A percentile compares a stretch with the other conserved stretches of the same genome.
phyloP scores from a whole-genome alignment of 345 rosid genomes.

The Raphanus sativus region DNA sequence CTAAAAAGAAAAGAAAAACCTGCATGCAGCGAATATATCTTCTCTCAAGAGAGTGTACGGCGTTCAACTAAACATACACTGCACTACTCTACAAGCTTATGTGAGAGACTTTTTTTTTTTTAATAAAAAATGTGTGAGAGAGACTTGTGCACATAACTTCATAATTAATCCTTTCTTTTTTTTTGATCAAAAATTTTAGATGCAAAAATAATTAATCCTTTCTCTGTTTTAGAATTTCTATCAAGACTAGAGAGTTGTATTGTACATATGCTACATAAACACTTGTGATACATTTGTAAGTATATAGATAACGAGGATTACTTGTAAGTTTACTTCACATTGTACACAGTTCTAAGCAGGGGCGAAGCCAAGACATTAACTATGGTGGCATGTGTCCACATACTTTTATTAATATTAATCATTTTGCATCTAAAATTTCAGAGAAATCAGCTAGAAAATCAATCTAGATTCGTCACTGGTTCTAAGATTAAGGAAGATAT shows the following conservation, averaged over 20 bases:
- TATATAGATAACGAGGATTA: neutral
- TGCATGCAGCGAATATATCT: constrained; percentile 34
- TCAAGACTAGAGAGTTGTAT: neutral
- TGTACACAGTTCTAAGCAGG: neutral
- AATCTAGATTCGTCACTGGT: no score
- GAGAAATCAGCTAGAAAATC: no score
- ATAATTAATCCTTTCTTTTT: neutral
- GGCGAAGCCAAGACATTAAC: no score
- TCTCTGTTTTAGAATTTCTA: neutral
- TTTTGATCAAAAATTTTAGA: no score
- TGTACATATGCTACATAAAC: neutral
- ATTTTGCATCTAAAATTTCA: no score
- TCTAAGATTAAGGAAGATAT: no score
- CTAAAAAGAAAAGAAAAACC: neutral
- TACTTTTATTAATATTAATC: no score
- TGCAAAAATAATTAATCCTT: neutral
- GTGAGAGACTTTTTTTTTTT: no score
- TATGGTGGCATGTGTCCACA: no score
- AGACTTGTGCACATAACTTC: neutral
- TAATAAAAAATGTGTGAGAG: no score
- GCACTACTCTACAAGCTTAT: neutral
- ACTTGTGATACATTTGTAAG: neutral
- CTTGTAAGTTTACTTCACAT: neutral
- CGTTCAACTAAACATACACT: neutral
- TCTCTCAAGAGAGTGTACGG: constrained; percentile 5